A percentile compares a stretch with the other conserved stretches of the same genome.
phyloP scores from a whole-genome alignment of 2,329 filamentous ascomycete genomes.

The Penicillium sp. region DNA sequence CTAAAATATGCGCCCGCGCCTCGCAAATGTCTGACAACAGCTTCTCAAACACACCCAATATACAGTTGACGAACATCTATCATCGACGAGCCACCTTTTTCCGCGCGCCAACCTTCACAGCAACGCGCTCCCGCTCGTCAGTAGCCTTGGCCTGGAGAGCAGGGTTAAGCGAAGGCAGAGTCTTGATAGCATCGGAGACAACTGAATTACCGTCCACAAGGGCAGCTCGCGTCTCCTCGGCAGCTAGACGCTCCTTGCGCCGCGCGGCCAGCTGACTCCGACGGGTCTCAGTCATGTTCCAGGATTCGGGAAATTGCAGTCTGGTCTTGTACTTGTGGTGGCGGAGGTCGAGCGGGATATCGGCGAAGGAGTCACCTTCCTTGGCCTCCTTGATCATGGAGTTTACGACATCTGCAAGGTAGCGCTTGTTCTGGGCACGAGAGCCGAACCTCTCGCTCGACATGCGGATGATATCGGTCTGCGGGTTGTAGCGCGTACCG shows the following conservation, averaged over 20 bases:
- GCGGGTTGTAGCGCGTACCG: constrained; percentile 83
- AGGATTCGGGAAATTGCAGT: constrained; percentile 74
- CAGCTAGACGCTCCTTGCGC: constrained; percentile 52
- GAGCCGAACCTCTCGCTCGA: constrained; percentile 85
- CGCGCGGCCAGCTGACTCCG: constrained; percentile 62
- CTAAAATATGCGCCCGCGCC: constrained; percentile 35
- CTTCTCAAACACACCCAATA: constrained; percentile 26
- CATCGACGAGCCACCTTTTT: constrained; percentile 22
- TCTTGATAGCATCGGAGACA: constrained; percentile 32
- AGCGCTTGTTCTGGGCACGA: constrained; percentile 95
- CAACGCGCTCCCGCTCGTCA: constrained; percentile 28
- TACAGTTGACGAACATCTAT: constrained; percentile 14
- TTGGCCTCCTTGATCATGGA: constrained; percentile 72
- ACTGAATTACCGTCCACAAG: constrained; percentile 53
- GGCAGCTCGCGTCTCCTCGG: constrained; percentile 59
- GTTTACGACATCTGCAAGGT: constrained; percentile 75
- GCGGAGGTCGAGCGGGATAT: constrained; percentile 83
- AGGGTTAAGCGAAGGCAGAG: constrained; percentile 35
- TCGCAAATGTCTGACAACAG: constrained; percentile 32
- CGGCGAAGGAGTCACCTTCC: constrained; percentile 80
- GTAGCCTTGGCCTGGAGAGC: constrained; percentile 24
- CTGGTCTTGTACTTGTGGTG: constrained; percentile 71
- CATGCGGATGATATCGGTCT: constrained; percentile 79
- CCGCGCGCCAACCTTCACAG: constrained; percentile 26
- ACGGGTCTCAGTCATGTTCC: constrained; percentile 73